Evolutionary conservation across 2,329 filamentous ascomycete genomes (phyloP).

Genomic region (Cercospora janseana): DNA sequence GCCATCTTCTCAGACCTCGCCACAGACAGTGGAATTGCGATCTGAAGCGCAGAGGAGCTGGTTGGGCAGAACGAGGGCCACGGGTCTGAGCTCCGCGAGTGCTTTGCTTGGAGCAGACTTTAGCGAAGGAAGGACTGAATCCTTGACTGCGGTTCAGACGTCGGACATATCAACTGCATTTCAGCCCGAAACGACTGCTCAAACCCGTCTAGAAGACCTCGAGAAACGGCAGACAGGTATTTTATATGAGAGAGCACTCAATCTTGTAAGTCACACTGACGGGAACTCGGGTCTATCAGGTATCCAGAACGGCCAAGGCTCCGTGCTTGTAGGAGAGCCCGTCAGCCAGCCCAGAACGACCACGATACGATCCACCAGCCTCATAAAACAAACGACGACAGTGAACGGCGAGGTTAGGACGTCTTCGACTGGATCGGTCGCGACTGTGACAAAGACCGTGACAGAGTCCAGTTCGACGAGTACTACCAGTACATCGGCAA

Average conservation of each 20-base stretch:
- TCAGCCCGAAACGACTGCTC: too few relatives aligned
- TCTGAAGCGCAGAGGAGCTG: neutral
- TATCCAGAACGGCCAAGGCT: neutral
- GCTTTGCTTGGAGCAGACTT: neutral
- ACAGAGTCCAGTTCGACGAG: slow-evolving; percentile 10
- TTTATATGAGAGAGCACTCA: too few relatives aligned
- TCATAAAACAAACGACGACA: slow-evolving; percentile 6
- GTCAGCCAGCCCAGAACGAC: slow-evolving; percentile 3
- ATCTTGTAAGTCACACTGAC: neutral
- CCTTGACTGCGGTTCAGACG: too few relatives aligned
- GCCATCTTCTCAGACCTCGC: slow-evolving; percentile 13
- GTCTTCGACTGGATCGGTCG: neutral
- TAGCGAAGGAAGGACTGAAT: neutral
- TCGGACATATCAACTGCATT: too few relatives aligned
- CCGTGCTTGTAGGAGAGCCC: neutral
- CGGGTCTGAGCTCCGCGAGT: neutral
- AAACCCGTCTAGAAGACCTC: too few relatives aligned
- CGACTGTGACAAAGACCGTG: slow-evolving; percentile 10
- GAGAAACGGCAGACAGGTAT: slow-evolving; percentile 9
- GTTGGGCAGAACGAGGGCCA: neutral
- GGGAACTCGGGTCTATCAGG: neutral
- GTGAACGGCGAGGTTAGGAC: neutral
- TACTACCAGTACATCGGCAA: neutral
- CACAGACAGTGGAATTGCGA: slow-evolving; percentile 12
- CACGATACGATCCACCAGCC: slow-evolving; percentile 6